Base-by-base conservation (phyloP, 805 yeast genomes). In the Ogataea henricii region DNA sequence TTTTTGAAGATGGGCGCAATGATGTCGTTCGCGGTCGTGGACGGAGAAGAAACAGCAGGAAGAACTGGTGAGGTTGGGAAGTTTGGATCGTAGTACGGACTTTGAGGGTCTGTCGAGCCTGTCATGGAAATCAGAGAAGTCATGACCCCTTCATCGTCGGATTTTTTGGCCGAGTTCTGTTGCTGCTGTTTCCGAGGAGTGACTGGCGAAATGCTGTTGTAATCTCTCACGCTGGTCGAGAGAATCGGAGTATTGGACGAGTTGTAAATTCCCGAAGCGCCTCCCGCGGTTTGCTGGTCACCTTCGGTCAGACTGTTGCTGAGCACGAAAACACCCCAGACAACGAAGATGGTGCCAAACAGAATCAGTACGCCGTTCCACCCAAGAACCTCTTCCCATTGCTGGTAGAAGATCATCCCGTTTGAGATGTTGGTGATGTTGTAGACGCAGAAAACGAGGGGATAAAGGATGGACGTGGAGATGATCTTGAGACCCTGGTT, bases 371-470 rank as follows among this genome's bases (percentile, higher is more conserved):
- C 34, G 2, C 73, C 67, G 45, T 69, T 73, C 20, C 51, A 26
- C 8, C 55, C 49, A 3, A 69, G 56, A 13, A 79, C 61, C 9
- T 65, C 59, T 8, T 64, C 60, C 54, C 83, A 69, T 58, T 83
- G 88, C 38, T 76, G 66, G 49, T 76, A 78, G 57, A 81, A 76
- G 6, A 86, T 71, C 35, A 87, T 65, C 14, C 87, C 83, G 65
- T 88, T 88, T 52, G 81, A 69, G 29, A 83, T 77, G 54, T 86
- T 85, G 49, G 78, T 72, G 42, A 87, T 68, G 69, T 88, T 90
- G 71, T 86, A 89, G 38, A 88, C 80, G 66, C 94, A 85, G 64
- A 90, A 90, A 27, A 90, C 87, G 53, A 90, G 69, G 1, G 97
- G 97, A 61, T 89, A 90, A 26, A 90, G 71, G 14, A 89, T 76